Evolutionary conservation across 495 filamentous ascomycete species (phyloP).

Genomic region (Tuber indicum): DNA sequence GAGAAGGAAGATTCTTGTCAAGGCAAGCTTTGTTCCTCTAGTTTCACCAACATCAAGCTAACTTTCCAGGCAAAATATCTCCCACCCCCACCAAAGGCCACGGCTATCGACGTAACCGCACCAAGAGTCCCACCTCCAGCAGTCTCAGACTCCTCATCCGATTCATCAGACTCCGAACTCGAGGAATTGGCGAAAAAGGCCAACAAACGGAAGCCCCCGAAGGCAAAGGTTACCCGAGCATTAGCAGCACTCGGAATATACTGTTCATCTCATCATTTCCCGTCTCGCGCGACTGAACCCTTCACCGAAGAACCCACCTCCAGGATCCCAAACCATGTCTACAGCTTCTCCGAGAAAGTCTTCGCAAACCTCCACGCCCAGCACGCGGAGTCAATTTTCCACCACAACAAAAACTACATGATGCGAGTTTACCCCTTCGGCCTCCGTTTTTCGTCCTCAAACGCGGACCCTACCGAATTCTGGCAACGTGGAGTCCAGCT

Average conservation of each 20-base stretch:
- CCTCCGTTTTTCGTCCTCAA: slow-evolving; percentile 73
- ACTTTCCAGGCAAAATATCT: slow-evolving; percentile 28
- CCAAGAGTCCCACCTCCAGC: slow-evolving; percentile 7
- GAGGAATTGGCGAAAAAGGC: slow-evolving; percentile 23
- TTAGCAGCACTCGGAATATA: slow-evolving; percentile 74
- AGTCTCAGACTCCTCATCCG: slow-evolving; percentile 11
- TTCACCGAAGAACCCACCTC: slow-evolving; percentile 52
- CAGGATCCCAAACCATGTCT: slow-evolving; percentile 71
- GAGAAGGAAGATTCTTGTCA: slow-evolving; percentile 75
- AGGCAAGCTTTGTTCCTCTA: slow-evolving; percentile 48
- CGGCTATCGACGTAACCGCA: neutral
- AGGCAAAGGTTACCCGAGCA: slow-evolving; percentile 66
- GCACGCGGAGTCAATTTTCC: slow-evolving; percentile 57
- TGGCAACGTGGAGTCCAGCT: slow-evolving; percentile 90
- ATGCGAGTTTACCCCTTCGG: slow-evolving; percentile 88
- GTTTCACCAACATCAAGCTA: neutral
- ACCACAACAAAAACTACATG: slow-evolving; percentile 73
- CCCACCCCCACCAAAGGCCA: slow-evolving; percentile 17
- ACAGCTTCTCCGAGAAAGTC: slow-evolving; percentile 76
- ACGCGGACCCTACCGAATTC: slow-evolving; percentile 72
- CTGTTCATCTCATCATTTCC: slow-evolving; percentile 73
- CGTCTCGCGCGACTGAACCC: slow-evolving; percentile 44
- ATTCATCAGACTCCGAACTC: slow-evolving; percentile 34
- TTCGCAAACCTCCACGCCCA: slow-evolving; percentile 63
- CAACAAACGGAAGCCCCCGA: slow-evolving; percentile 45